Evolutionary conservation across 352 stramenopile genomes (phyloP), one percentile per base, ranked within the genome.

Genomic region (Thraustochytrium striatum): DNA sequence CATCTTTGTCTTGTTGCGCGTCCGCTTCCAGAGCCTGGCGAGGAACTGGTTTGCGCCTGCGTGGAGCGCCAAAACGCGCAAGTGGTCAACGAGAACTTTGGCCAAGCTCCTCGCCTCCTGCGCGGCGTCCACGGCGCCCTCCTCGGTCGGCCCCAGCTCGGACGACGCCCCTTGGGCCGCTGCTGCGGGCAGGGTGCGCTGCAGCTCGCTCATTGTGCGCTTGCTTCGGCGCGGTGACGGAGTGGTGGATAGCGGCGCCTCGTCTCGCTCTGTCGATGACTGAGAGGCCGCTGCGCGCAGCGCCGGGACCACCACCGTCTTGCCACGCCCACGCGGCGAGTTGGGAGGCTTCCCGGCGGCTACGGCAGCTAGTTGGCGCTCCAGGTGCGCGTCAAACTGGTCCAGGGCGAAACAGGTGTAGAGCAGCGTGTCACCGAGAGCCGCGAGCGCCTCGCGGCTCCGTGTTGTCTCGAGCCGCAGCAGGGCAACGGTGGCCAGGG

Each of bases 11-110:
- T 72, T 70, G 30, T 75, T 38, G n/a, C 21, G 43, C 30, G 19
- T 72, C 36, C 32, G 65, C 50, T 75, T 75, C 65, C 65, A 75
- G 19, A 75, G 35, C 65, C 44, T 30, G 9, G 52, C 65, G 36
- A 75, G 65, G 36, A 75, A 75, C 25, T 38, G 16, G 30, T 30
- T 32, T 75, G 30, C n/a, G 43, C 44, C 39, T 75, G 65, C 11
- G 30, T 58, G 7, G 65, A 70, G 16, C 65, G 16, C 5, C 28
- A 75, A 3, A 3, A 75, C 52, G 5, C 5, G 21, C 7, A 75
- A 32, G 30, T 75, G 32, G 9, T 75, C 47, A n/a, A n/a, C n/a
- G n/a, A n/a, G n/a, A n/a, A n/a, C n/a, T 57, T 44, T n/a, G 9
- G 61, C 38, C 13, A 9, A 13, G 9, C n/a, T n/a, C 32, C 32